phyloP scores from a whole-genome alignment of 805 yeast genomes.

The Tetrapisispora phaffii region DNA sequence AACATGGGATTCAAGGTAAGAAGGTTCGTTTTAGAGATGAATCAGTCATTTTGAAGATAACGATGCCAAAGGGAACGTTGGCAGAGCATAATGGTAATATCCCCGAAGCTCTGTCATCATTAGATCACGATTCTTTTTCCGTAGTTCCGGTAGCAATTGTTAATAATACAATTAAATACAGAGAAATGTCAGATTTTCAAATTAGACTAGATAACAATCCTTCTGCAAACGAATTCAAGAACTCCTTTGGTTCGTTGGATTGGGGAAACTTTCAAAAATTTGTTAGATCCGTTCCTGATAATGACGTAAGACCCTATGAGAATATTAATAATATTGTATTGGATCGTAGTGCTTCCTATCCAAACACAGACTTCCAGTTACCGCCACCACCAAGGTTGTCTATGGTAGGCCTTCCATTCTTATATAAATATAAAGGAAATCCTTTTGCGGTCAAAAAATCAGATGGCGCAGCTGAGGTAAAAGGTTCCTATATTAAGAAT shows the following conservation, averaged over 20 bases:
- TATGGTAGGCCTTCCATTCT: slow-evolving; percentile 62
- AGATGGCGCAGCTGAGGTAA: slow-evolving; percentile 40
- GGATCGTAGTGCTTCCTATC: slow-evolving; percentile 15
- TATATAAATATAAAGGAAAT: slow-evolving; percentile 69
- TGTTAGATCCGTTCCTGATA: slow-evolving; percentile 29
- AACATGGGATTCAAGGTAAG: slow-evolving; percentile 57
- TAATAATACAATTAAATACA: slow-evolving; percentile 60
- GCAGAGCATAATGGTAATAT: slow-evolving; percentile 35
- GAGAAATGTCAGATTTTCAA: slow-evolving; percentile 87
- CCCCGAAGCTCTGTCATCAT: slow-evolving; percentile 32
- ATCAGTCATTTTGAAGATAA: slow-evolving; percentile 47
- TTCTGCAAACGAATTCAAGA: slow-evolving; percentile 32
- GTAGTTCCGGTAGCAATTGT: slow-evolving; percentile 59
- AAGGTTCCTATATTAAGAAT: slow-evolving; percentile 36
- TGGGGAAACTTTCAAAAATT: slow-evolving; percentile 25
- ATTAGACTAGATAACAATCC: slow-evolving; percentile 48
- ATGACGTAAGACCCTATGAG: slow-evolving; percentile 32
- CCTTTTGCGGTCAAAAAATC: slow-evolving; percentile 45
- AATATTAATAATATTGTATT: slow-evolving; percentile 22
- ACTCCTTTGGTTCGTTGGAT: slow-evolving; percentile 23
- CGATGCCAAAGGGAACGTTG: slow-evolving; percentile 47
- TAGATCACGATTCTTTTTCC: slow-evolving; percentile 32
- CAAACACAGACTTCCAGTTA: slow-evolving; percentile 31
- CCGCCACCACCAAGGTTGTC: slow-evolving; percentile 87
- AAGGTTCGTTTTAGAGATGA: slow-evolving; percentile 38